phyloP scores from a whole-genome alignment of 2,329 filamentous ascomycete genomes.

The Colletotrichum agaves region DNA sequence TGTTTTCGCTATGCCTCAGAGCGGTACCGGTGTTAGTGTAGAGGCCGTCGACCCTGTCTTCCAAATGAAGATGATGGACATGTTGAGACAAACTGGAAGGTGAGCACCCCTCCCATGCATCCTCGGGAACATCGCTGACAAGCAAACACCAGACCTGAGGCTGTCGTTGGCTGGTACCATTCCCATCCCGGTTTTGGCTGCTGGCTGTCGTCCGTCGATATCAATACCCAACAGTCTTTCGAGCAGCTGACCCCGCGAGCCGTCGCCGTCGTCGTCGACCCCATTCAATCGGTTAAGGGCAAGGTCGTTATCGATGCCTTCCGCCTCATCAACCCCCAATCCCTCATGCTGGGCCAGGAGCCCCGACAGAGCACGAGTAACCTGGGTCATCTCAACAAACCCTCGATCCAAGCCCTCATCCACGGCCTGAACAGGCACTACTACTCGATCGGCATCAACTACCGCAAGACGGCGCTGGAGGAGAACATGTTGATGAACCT shows the following conservation, averaged over 20 bases:
- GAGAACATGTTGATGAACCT: slow-evolving; percentile 99
- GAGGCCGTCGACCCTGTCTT: slow-evolving; percentile 99
- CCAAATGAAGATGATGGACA: slow-evolving; percentile 99
- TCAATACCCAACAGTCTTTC: slow-evolving; percentile 99
- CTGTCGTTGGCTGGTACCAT: slow-evolving; percentile 99
- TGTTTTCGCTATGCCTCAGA: slow-evolving; percentile 99
- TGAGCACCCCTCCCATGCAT: slow-evolving; percentile 54
- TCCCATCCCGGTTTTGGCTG: slow-evolving; percentile 99
- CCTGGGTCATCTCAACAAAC: slow-evolving; percentile 97
- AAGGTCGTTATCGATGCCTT: slow-evolving; percentile 99
- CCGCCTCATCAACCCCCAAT: slow-evolving; percentile 97
- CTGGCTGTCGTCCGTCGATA: slow-evolving; percentile 98
- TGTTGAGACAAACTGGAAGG: slow-evolving; percentile 97
- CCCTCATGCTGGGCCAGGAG: slow-evolving; percentile 97
- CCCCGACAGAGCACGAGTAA: slow-evolving; percentile 98
- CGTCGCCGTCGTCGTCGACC: slow-evolving; percentile 97
- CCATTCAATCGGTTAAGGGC: slow-evolving; percentile 98
- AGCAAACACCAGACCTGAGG: slow-evolving; percentile 76
- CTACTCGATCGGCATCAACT: slow-evolving; percentile 99
- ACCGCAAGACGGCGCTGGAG: slow-evolving; percentile 95
- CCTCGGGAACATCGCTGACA: slow-evolving; percentile 18
- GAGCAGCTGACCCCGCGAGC: slow-evolving; percentile 97
- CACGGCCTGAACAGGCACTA: slow-evolving; percentile 98
- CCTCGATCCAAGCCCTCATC: slow-evolving; percentile 98
- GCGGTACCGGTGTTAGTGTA: slow-evolving; percentile 96